Base-by-base conservation (phyloP, 2,329 filamentous ascomycete genomes). In the Aureobasidium mangrovei region DNA sequence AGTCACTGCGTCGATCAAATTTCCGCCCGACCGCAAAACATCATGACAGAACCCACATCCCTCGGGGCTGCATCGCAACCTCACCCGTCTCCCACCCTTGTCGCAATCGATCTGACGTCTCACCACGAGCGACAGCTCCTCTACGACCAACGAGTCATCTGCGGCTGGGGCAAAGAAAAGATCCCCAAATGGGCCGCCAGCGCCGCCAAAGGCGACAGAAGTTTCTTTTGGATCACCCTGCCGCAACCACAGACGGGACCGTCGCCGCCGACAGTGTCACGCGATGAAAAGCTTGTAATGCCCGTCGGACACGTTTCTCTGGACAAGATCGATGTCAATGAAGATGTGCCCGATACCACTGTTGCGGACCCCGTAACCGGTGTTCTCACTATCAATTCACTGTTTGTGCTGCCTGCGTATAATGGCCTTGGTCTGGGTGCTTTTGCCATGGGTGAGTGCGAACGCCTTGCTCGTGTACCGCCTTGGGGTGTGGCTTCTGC, bases 171-270 rank as follows among this genome's bases (percentile, higher is more conserved):
- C 48, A 35, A n/a, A 12, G 46, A 56, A 40, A 57, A 55, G 18
- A 56, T 61, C 4, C 51, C 53, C 24, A 47, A 53, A 40, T 61
- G 59, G 59, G 26, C 47, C 8, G 43, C 39, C 8, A 18, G 18
- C 18, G 36, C 47, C 44, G 56, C 57, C n/a, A 51, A 49, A 29
- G 40, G 32, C 10, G 56, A 54, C 28, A 38, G 55, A 3, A 54
- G 56, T 40, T 54, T 61, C 28, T 61, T 61, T 57, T 61, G 59
- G 59, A 58, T 61, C 40, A 51, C 48, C 18, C 27, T 61, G 1
- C 54, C 12, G 40, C 27, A 31, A 42, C 28, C 12, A 2, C 3
- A 24, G 12, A 7, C 26, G 10, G 10, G 33, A 44, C 33, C 27
- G 32, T 40, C 4, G 39, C 26, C 35, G n/a, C 46, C 31, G 7